Evolutionary conservation across 495 filamentous ascomycete genomes (phyloP).

Genomic region (Penicillium lagena): DNA sequence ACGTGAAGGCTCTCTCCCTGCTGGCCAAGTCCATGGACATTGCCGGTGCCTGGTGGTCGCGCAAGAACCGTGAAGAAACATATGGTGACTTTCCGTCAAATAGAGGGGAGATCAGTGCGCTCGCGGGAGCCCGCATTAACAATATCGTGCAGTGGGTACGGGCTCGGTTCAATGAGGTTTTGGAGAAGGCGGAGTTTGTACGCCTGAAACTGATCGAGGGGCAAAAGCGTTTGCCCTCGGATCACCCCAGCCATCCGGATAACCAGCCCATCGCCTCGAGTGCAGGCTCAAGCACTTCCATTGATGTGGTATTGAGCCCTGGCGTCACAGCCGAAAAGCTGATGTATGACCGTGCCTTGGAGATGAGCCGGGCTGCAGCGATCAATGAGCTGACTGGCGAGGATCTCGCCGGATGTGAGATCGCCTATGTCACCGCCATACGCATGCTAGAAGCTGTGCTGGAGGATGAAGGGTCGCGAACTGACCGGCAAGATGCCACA

Average conservation of each 20-base stretch:
- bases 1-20: slow-evolving; percentile 85
- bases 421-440: slow-evolving; percentile 88
- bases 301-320: slow-evolving; percentile 59
- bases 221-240: slow-evolving; percentile 73
- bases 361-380: slow-evolving; percentile 91
- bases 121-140: slow-evolving; percentile 74
- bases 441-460: slow-evolving; percentile 90
- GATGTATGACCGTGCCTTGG: slow-evolving; percentile 95
- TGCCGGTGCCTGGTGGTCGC: slow-evolving; percentile 85
- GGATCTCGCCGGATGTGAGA: slow-evolving; percentile 81
- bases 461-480: slow-evolving; percentile 63
- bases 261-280: slow-evolving; percentile 56
- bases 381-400: slow-evolving; percentile 93
- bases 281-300: slow-evolving; percentile 43
- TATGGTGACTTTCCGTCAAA: slow-evolving; percentile 41
- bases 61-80: slow-evolving; percentile 62
- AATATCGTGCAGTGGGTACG: slow-evolving; percentile 93
- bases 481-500: slow-evolving; percentile 14
- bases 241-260: slow-evolving; percentile 79
- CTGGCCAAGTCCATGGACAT: slow-evolving; percentile 96
- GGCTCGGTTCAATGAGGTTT: slow-evolving; percentile 86
- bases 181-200: slow-evolving; percentile 92
- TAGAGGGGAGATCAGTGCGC: slow-evolving; percentile 39
- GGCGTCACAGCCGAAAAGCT: slow-evolving; percentile 92
- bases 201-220: slow-evolving; percentile 79